Evolutionary conservation across 495 filamentous ascomycete genomes (phyloP), one percentile per base, ranked within the genome.

Genomic region (Aspergillus haitiensis): DNA sequence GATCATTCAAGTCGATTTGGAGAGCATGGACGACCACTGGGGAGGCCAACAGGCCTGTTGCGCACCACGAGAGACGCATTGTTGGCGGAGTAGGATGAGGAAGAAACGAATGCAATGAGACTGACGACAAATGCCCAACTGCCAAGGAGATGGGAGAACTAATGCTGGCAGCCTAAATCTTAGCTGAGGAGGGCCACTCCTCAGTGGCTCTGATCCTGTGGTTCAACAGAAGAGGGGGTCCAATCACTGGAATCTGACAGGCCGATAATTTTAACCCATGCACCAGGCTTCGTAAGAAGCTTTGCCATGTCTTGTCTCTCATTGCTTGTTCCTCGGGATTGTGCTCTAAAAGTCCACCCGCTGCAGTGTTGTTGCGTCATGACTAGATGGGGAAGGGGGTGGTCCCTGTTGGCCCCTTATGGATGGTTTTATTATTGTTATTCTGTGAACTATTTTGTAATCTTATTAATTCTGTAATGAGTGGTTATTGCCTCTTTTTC

Each of bases 1-100:
- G 40, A 39, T 60, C 58, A 27, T 16, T 49, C 16, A 60, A 50
- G 5, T 54, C 32, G 13, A 60, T 60, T 49, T 60, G 27, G 8
- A 60, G 51, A 12, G 50, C 58, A 6, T 32, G 40, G 6, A 54
- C 52, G 5, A 27, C 21, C 32, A 34, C 32, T 31, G 52, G 16
- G 7, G 31, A 32, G 33, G 40, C 50, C 58, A 54, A 15, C 16
- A 54, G 16, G 58, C 21, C 48, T 8, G n/a, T 35, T 33, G 21
- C 21, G 21, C 47, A 34, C 13, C 37, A 6, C 1, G 33, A 27
- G 32, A 54, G 58, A 53, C 50, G 58, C 58, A 60, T 60, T 35
- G 27, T 59, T 59, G 55, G 2, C 18, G 33, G 32, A 49, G 33
- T 51, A 34, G 50, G 32, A 16, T 7, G 50, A 10, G 12, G 36